Evolutionary conservation across 2,329 filamentous ascomycete species (phyloP).

Genomic region (Trichoderma atrobrunneum): DNA sequence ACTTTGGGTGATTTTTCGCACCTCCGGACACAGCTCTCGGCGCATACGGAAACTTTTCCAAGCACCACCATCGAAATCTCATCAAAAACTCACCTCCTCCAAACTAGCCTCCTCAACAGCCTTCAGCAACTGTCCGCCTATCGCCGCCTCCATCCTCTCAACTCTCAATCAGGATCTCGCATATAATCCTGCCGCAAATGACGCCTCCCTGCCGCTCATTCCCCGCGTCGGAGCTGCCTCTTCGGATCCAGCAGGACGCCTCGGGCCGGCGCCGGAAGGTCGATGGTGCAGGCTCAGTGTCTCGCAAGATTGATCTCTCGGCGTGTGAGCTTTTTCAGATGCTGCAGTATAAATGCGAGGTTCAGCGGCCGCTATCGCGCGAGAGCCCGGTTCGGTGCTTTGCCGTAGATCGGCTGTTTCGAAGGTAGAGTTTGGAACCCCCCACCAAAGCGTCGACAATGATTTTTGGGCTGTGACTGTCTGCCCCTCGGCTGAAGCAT

Average conservation of each 20-base stretch:
- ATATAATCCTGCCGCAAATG: conserved; percentile 39
- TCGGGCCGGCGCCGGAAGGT: conserved; percentile 54
- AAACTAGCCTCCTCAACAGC: conserved; percentile 57
- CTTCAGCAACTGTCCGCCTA: conserved; percentile 49
- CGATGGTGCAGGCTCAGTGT: conserved; percentile 31
- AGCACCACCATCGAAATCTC: neutral
- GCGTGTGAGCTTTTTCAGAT: conserved; percentile 57
- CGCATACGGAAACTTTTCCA: neutral
- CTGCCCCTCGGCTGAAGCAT: neutral
- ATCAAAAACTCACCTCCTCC: conserved; percentile 53
- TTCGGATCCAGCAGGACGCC: conserved; percentile 46
- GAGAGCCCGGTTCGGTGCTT: conserved; percentile 53
- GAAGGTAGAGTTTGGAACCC: conserved; percentile 41
- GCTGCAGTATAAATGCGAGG: conserved; percentile 59
- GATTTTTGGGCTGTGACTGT: neutral
- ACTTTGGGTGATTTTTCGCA: neutral
- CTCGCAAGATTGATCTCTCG: conserved; percentile 47
- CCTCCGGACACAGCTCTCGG: neutral
- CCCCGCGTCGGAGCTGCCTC: conserved; percentile 49
- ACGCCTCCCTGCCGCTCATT: conserved; percentile 57
- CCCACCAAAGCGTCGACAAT: neutral
- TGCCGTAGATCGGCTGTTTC: conserved; percentile 58
- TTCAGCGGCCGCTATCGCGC: conserved; percentile 45
- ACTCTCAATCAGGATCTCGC: neutral
- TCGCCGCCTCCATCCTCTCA: conserved; percentile 36